Base-by-base conservation (phyloP, 768 basidiomycete genomes). In the Lenzites betulinus region DNA sequence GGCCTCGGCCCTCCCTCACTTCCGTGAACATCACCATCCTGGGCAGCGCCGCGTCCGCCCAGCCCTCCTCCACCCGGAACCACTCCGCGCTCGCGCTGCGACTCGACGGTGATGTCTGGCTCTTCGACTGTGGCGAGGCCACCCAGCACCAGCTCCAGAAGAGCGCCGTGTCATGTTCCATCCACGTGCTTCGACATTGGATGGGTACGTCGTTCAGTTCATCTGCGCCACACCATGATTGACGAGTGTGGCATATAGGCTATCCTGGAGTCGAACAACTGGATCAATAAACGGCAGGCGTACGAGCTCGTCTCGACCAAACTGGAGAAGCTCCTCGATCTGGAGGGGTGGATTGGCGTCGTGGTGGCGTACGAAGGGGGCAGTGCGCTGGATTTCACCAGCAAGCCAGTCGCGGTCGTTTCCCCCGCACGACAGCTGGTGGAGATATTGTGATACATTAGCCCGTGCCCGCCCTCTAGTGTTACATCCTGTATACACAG, bases 111-210 rank as follows among this genome's bases (percentile, higher is more conserved):
- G 85, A 89, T 76, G 84, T 90, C 56, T 93, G 91, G 91, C 71
- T 93, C 7, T 92, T 93, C 66, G 91, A 93, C 69, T 93, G 91
- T 70, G 91, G 91, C 22, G 91, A 93, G 73, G 90, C 85, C 16
- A 92, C 91, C 3, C 91, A 92, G 66, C 83, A 88, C 67, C 90
- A 86, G 66, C 66, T 93, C 4, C 89, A 92, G 72, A 84, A 81
- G 70, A 89, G 88, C 62, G 65, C 56, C 69, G 4, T 66, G 67
- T 47, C 69, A 73, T n/a, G 74, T 70, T 0, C 70, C 67, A 28
- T 69, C 75, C 51, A 70, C 74, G 7, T 71, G 78, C 0, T 76
- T 76, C 56, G 76, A 79, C 60, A 60, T 75, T 7, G 75, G 73
- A 57, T 76, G 75, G 74, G 78, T 79, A 61, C 2, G 71, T 69